A percentile compares a stretch with the other conserved stretches of the same genome.
Evolutionary conservation across 805 yeast genomes (phyloP).

Genomic region (Candida multigemmis): DNA sequence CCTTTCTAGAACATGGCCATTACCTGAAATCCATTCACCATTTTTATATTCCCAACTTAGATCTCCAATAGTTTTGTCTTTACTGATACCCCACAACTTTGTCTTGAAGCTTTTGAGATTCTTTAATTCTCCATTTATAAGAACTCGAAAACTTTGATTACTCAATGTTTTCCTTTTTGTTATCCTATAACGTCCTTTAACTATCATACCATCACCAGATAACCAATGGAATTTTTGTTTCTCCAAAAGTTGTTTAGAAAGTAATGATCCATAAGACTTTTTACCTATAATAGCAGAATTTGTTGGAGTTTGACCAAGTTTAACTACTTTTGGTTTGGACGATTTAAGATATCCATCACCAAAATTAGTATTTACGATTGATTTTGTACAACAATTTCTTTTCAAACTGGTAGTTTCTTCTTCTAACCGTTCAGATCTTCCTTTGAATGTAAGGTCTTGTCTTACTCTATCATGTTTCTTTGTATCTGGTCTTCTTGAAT

Average conservation of each 20-base stretch:
- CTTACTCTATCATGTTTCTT: conserved; percentile 14
- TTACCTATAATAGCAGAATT: conserved; percentile 17
- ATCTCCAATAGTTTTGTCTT: conserved; percentile 51
- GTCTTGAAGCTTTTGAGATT: conserved; percentile 56
- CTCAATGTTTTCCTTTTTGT: conserved; percentile 41
- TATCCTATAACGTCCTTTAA: conserved; percentile 54
- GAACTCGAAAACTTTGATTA: conserved; percentile 57
- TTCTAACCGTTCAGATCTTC: conserved; percentile 30
- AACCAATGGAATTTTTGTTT: conserved; percentile 17
- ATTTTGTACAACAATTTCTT: conserved; percentile 12
- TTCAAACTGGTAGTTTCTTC: conserved; percentile 26
- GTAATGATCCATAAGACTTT: conserved; percentile 28
- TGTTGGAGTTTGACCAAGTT: conserved; percentile 21
- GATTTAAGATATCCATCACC: conserved; percentile 22
- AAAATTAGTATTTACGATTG: conserved; percentile 7
- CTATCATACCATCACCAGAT: conserved; percentile 30
- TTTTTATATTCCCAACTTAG: conserved; percentile 53
- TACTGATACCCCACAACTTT: conserved; percentile 88
- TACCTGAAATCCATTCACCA: conserved; percentile 74
- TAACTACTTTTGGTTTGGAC: conserved; percentile 22
- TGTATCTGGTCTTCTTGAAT: conserved; percentile 31
- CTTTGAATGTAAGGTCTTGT: conserved; percentile 21
- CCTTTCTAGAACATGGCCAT: conserved; percentile 69
- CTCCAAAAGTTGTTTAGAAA: conserved; percentile 13
- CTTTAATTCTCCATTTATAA: conserved; percentile 48